Percentiles rank a stretch among this genome's conserved stretches.
These are phyloP conservation scores for Mycena leptocephala DNA, from an alignment of 768 basidiomycete genomes.

Conservation along the genomic window DNA sequence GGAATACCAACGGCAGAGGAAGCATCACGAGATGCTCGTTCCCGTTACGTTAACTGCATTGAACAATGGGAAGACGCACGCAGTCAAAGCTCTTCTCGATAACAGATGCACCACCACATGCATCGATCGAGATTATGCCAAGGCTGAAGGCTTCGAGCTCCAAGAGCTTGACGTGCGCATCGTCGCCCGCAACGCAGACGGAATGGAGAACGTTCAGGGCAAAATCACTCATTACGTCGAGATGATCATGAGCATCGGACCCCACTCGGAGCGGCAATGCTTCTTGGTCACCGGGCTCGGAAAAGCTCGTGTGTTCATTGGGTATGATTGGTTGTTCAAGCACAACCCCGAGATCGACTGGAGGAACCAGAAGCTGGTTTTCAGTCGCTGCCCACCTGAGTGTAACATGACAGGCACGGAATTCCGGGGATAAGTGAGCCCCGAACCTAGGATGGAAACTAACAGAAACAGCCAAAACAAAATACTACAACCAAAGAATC, in stretches of 20 bases:
- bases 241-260: constrained; percentile 34
- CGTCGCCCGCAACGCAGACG: constrained; percentile 36
- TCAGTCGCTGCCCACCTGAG: constrained; percentile 27
- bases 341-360: constrained; percentile 43
- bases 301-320: constrained; percentile 34
- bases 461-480: too few species aligned
- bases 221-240: constrained; percentile 39
- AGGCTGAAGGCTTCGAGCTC: too few species aligned
- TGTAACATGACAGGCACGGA: constrained; percentile 14
- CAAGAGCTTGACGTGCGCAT: neutral
- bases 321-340: constrained; percentile 40
- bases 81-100: too few species aligned
- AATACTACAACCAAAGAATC: too few species aligned
- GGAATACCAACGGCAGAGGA: too few species aligned
- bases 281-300: constrained; percentile 44
- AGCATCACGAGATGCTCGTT: too few species aligned
- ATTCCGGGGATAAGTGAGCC: too few species aligned
- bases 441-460: too few species aligned
- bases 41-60: too few species aligned
- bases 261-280: constrained; percentile 36
- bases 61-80: too few species aligned
- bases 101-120: too few species aligned
- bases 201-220: constrained; percentile 34
- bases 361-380: constrained; percentile 20
- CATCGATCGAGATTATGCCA: neutral